Base-by-base conservation (phyloP, 306 rosid genomes). In the Quercus gilva region DNA sequence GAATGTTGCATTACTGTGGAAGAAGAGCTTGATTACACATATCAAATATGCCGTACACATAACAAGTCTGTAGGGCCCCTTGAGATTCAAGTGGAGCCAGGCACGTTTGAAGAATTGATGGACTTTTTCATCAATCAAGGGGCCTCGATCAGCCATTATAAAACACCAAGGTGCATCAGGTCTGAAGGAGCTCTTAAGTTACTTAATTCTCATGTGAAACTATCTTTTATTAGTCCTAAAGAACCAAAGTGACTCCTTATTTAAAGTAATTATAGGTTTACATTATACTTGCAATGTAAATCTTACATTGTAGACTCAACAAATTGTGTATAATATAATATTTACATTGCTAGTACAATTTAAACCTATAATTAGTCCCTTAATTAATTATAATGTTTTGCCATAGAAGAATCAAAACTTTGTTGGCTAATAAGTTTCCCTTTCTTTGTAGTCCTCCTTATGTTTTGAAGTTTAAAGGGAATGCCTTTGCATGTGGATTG, bases 1-100 rank as follows among this genome's bases (percentile, higher is more conserved):
- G 97, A 94, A n/a, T 94, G 97, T 56, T 94, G 98, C 85, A 86
- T 89, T 67, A 84, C 88, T 1, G 89, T 90, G 65, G 98, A 94
- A 70, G 97, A 94, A 76, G 85, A 94, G 19, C 82, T 94, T 6
- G 98, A 94, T 52, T 92, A 87, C 77, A 86, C 89, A 1, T 94
- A 94, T 35, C 85, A 92, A 15, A 55, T 91, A 17, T 92, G 94
- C 76, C 81, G 98, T 2, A 43, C 87, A 4, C 41, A 89, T 35
- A 96, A 94, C 43, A 92, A 81, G 81, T 88, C 94, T 0, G 75
- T 94, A 2, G 98, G 97, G 60, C 89, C 94, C 4, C 83, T 94
- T 9, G 98, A 94, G 91, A 94, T 94, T 37, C 82, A 97, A 3
- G 89, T 94, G 84, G 84, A 83, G 86, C 71, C 88, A n/a, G 92